phyloP scores from a whole-genome alignment of 148 eudicot genomes.

The Amaranthus hypochondriacus region DNA sequence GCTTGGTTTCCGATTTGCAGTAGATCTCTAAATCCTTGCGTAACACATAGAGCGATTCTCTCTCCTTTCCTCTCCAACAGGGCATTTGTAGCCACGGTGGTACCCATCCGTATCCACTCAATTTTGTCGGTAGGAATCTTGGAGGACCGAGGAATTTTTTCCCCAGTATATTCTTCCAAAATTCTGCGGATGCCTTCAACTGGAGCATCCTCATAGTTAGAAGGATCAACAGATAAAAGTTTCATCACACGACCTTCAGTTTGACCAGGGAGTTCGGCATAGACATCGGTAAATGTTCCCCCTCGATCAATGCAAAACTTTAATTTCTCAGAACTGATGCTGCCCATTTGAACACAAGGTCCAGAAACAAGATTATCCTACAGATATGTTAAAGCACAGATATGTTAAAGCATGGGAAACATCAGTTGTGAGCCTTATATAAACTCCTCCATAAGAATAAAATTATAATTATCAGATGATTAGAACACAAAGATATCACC shows the following conservation, averaged over 20 bases:
- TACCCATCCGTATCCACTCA: slow-evolving; percentile 98
- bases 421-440: not conserved
- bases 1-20: slow-evolving; percentile 97
- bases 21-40: slow-evolving; percentile 75
- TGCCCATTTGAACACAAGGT: slow-evolving; percentile 51
- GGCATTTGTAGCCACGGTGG: slow-evolving; percentile 97
- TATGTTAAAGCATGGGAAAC: not conserved
- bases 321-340: slow-evolving; percentile 53
- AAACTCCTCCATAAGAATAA: not conserved
- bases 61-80: slow-evolving; percentile 91
- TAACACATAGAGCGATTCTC: slow-evolving; percentile 91
- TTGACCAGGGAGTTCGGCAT: slow-evolving; percentile 93
- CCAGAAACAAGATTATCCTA: slow-evolving; percentile 14
- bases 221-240: slow-evolving; percentile 87
- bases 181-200: slow-evolving; percentile 95
- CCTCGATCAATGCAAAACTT: slow-evolving; percentile 97
- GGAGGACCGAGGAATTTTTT: slow-evolving; percentile 59
- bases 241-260: slow-evolving; percentile 85
- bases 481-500: too few species aligned
- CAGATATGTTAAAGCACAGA: slow-evolving; percentile 8
- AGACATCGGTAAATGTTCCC: slow-evolving; percentile 92
- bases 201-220: slow-evolving; percentile 97
- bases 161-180: slow-evolving; percentile 75
- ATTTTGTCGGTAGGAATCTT: slow-evolving; percentile 88
- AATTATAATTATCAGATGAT: not conserved